These are phyloP conservation scores for Arthroderma sp. DNA, from an alignment of 2,329 filamentous ascomycete species.

Conservation along the genomic window DNA sequence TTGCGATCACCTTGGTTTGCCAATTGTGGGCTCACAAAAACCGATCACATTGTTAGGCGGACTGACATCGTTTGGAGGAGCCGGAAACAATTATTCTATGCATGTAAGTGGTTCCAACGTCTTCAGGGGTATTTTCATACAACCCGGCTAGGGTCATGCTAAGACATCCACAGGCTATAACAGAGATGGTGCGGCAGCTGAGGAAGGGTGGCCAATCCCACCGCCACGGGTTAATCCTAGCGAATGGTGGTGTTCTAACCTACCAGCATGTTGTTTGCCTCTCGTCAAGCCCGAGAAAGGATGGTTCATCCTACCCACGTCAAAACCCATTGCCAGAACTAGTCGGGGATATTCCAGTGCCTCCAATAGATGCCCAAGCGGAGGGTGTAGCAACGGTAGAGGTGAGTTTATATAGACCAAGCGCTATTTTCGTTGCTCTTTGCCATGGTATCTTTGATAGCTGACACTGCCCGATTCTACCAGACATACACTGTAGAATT, in stretches of 20 bases:
- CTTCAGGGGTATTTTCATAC: background rate
- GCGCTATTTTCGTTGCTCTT: background rate
- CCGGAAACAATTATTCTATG: conserved; percentile 59
- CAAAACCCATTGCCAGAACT: conserved; percentile 33
- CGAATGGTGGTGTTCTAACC: conserved; percentile 52
- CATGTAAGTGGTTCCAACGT: conserved; percentile 34
- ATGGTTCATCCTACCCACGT: conserved; percentile 33
- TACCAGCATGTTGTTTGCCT: conserved; percentile 52
- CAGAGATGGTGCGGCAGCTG: conserved; percentile 43
- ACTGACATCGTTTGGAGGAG: conserved; percentile 55
- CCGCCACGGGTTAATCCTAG: conserved; percentile 46
- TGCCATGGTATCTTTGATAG: background rate
- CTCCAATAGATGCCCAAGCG: conserved; percentile 29
- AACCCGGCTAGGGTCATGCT: background rate
- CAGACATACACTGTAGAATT: conserved; percentile 51
- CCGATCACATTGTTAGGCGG: conserved; percentile 51
- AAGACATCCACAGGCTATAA: conserved; percentile 29
- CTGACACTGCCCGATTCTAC: background rate
- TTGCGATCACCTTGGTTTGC: conserved; percentile 44
- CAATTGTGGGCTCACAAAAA: conserved; percentile 33
- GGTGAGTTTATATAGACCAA: conserved; percentile 22
- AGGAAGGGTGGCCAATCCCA: conserved; percentile 28
- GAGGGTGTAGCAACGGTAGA: conserved; percentile 42
- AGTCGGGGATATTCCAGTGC: conserved; percentile 28
- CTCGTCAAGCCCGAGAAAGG: conserved; percentile 32